Evolutionary conservation across 352 stramenopile species (phyloP).

Genomic region (Globisporangium camurandrum): DNA sequence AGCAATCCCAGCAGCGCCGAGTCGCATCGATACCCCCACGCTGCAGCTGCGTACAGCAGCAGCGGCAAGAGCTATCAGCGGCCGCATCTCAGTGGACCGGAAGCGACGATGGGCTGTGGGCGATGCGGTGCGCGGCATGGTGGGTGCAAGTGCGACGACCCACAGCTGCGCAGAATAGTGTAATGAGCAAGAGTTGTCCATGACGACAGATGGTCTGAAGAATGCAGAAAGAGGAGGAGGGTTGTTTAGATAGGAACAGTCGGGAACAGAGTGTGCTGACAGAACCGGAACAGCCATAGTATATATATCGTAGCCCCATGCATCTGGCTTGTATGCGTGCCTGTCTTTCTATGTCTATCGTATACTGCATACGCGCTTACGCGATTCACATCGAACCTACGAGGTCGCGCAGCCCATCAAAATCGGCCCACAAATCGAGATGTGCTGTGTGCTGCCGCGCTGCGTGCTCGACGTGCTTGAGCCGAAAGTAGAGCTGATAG

Average conservation of each 20-base stretch:
- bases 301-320: too few relatives aligned
- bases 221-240: background rate
- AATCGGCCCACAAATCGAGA: conserved; percentile 39
- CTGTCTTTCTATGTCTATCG: too few relatives aligned
- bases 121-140: conserved; percentile 13
- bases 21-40: conserved; percentile 20
- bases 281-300: too few relatives aligned
- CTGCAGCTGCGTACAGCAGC: conserved; percentile 19
- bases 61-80: conserved; percentile 23
- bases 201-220: too few relatives aligned
- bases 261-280: too few relatives aligned
- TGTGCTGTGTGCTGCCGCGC: conserved; percentile 18
- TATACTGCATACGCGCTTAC: too few relatives aligned
- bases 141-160: conserved; percentile 19
- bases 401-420: conserved; percentile 37
- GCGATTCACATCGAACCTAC: too few relatives aligned
- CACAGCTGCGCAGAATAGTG: conserved; percentile 36
- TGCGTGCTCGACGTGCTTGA: conserved; percentile 61
- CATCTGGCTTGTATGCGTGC: background rate
- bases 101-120: conserved; percentile 3
- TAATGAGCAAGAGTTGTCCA: too few relatives aligned
- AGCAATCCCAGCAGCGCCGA: conserved; percentile 4
- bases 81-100: conserved; percentile 7
- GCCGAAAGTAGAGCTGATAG: conserved; percentile 80
- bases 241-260: background rate